Conservation (phyloP, 2,329 filamentous ascomycete species). For the Arthroderma sp. region DNA sequence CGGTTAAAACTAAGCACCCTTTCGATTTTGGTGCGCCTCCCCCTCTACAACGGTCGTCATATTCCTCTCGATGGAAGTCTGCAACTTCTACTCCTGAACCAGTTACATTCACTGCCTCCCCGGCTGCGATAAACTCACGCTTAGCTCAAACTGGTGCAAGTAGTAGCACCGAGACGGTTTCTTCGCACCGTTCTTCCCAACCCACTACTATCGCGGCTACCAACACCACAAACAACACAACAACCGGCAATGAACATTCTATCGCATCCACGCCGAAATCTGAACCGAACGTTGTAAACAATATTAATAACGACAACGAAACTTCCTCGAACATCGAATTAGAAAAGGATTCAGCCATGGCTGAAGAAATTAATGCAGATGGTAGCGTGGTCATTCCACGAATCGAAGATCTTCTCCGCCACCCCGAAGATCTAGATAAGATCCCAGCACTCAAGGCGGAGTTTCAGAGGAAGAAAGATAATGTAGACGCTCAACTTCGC, state of each 20-base stretch:
- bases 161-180: not conserved
- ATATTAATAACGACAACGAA: not conserved
- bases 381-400: constrained; percentile 55
- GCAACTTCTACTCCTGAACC: not conserved
- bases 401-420: constrained; percentile 82
- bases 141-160: not conserved
- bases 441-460: constrained; percentile 79
- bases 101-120: not conserved
- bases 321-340: not conserved
- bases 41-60: not conserved
- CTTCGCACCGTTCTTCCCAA: not conserved
- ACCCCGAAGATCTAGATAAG: constrained; percentile 96
- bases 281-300: not conserved
- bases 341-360: constrained; percentile 17
- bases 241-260: not conserved
- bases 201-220: not conserved
- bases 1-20: not conserved
- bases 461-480: constrained; percentile 85
- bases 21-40: not conserved
- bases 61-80: constrained; percentile 1
- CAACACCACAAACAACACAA: not conserved
- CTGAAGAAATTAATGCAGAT: constrained; percentile 31
- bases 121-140: not conserved
- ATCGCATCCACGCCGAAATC: not conserved
- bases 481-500: constrained; percentile 80